Conservation (phyloP, 805 yeast species). For the Metschnikowia picachoensis region DNA sequence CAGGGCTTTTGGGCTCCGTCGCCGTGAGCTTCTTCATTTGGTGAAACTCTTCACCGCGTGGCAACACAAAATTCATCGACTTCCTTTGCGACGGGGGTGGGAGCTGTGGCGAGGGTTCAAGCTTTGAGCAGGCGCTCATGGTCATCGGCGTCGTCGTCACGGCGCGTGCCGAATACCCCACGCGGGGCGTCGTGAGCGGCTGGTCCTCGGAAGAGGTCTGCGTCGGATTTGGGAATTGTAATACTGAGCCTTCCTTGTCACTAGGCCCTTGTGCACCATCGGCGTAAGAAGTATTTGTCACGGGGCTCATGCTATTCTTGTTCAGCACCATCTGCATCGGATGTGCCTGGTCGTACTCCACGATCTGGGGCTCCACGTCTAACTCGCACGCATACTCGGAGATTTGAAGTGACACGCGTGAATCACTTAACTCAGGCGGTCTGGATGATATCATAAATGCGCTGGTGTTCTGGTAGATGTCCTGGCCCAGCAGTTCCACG, state of each 20-base stretch:
- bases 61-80: slow-evolving; percentile 25
- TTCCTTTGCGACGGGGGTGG: slow-evolving; percentile 33
- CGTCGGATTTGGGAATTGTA: slow-evolving; percentile 16
- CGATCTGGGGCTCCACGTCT: slow-evolving; percentile 16
- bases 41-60: slow-evolving; percentile 33
- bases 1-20: slow-evolving; percentile 64
- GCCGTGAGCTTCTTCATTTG: slow-evolving; percentile 35
- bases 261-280: neutral
- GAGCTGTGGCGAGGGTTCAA: slow-evolving; percentile 34
- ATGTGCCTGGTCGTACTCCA: slow-evolving; percentile 8
- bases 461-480: slow-evolving; percentile 12
- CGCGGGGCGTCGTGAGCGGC: slow-evolving; percentile 2
- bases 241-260: too few relatives aligned
- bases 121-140: slow-evolving; percentile 5
- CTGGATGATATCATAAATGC: slow-evolving; percentile 17
- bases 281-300: slow-evolving; percentile 1
- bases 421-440: slow-evolving; percentile 8
- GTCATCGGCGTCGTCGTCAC: slow-evolving; percentile 6
- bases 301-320: slow-evolving; percentile 1
- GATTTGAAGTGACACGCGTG: slow-evolving; percentile 13
- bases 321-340: slow-evolving; percentile 8
- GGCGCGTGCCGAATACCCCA: slow-evolving; percentile 4
- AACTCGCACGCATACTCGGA: slow-evolving; percentile 15
- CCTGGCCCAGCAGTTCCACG: neutral
- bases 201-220: slow-evolving; percentile 15